Evolutionary conservation across 1,284 basidiomycete species (phyloP), one percentile per base, ranked within the genome.

Genomic region (Phylloboletellus chloephorus): DNA sequence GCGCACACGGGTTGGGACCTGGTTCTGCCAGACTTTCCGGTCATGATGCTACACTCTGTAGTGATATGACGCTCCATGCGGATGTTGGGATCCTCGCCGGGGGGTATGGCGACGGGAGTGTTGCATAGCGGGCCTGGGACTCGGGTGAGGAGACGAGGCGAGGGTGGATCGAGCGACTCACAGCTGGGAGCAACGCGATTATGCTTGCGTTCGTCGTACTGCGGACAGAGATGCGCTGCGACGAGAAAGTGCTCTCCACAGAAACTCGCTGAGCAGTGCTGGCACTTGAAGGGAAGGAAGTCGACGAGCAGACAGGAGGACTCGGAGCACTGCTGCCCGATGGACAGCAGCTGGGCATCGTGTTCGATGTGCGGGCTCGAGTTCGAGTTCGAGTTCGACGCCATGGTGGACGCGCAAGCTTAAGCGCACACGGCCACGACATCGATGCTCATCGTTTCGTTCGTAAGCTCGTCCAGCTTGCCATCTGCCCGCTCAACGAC

Each of bases 231-330:
- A 53, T 89, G 86, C 3, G 69, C 69, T 16, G 71, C 65, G 7
- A 81, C 81, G 44, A 71, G 73, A 64, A 79, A 87, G 56, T 89
- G 86, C 8, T 87, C 82, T 34, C 76, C 74, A 51, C 87, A 89
- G 63, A 78, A 89, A 0, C 69, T 67, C 16, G 71, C 60, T 11
- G 68, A 57, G 56, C 85, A 88, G 52, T 86, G 81, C 38, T 82
- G 76, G 57, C 86, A 88, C 63, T 79, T 82, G 71, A 87, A 82
- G 0, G 86, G 85, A n/a, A 89, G 66, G 53, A 86, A 89, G 66
- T 89, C 87, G 54, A 88, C 71, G 48, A 84, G 72, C 21, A 68
- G 61, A 63, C 86, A 89, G 2, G 72, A 64, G 0, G 71, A 53
- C 33, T 76, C 69, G 13, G 79, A 76, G 62, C 85, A 89, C 53